Percentiles rank a stretch among this genome's conserved stretches.
phyloP scores from a whole-genome alignment of 179 eudicot species.

The Drosera spatulata region DNA sequence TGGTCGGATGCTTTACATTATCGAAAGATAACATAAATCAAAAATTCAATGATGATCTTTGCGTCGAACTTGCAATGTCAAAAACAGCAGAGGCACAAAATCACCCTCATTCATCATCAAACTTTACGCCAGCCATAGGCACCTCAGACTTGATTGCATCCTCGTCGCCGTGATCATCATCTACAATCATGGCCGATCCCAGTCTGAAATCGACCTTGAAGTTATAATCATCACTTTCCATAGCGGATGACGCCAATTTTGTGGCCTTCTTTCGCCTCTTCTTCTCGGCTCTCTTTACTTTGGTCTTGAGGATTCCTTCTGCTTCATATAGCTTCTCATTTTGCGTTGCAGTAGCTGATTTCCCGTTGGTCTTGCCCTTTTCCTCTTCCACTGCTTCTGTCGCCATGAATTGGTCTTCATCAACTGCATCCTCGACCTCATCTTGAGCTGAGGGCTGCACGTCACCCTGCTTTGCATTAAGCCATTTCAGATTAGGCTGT shows the following conservation, averaged over 20 bases:
- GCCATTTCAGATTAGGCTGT: not conserved
- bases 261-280: conserved; percentile 53
- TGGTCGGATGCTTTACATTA: too few relatives aligned
- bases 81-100: not conserved
- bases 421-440: conserved; percentile 5
- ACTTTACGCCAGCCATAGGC: conserved; percentile 29
- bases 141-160: conserved; percentile 24
- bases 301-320: conserved; percentile 75
- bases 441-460: conserved; percentile 15
- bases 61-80: too few relatives aligned
- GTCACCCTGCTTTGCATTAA: conserved; percentile 26
- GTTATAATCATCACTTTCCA: conserved; percentile 53
- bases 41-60: too few relatives aligned
- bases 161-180: conserved; percentile 27
- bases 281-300: conserved; percentile 58
- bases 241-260: conserved; percentile 28
- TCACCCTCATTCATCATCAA: conserved; percentile 23
- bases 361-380: conserved; percentile 19
- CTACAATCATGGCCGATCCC: conserved; percentile 33
- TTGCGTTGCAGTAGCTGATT: conserved; percentile 43
- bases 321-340: conserved; percentile 66
- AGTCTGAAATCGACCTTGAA: conserved; percentile 60
- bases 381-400: conserved; percentile 31
- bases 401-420: conserved; percentile 41
- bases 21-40: too few relatives aligned